Base-by-base conservation (phyloP, 495 filamentous ascomycete species). In the Aspergillus biplanus region DNA sequence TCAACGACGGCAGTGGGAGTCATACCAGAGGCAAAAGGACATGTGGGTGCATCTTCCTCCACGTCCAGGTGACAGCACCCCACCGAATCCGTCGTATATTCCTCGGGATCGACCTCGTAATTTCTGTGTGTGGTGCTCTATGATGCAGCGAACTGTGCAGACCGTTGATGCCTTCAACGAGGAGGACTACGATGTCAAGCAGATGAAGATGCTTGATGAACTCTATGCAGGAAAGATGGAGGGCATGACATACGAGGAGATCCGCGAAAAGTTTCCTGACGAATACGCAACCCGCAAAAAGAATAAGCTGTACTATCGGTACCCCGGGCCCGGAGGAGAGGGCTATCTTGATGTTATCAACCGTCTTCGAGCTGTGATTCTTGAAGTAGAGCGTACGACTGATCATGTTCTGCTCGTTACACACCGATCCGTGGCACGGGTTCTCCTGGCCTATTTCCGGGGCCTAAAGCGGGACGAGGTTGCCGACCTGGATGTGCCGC, bases 181-280 rank as follows among this genome's bases (percentile, higher is more conserved):
- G 64, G 95, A 99, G n/a, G 92, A 97, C 31, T 99, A 92, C 70
- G 95, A 98, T 65, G 86, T 94, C 69, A 99, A 99, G 80, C 87
- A 96, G 67, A 97, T 96, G 92, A 91, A 91, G 67, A 97, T 97
- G 92, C 86, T 99, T 15, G 96, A 99, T 68, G 95, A 99, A 71
- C 88, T 99, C 44, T 91, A 97, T 69, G 90, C 94, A 1, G 95
- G 95, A 15, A 83, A 82, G 44, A 95, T 97, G 81, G 95, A 99
- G 75, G 93, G 95, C 35, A 83, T 97, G 82, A 97, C 94, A 3
- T 99, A 99, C 70, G 86, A 90, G 4, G 91, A 97, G 67, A 97
- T 99, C 62, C 87, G 85, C 65, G 73, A 82, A 7, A 81, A 86
- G 59, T 89, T 88, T 67, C 87, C 87, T 0, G 89, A 92, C 32